Evolutionary conservation across 345 rosid genomes (phyloP).

Genomic region (Eucalyptus albens): DNA sequence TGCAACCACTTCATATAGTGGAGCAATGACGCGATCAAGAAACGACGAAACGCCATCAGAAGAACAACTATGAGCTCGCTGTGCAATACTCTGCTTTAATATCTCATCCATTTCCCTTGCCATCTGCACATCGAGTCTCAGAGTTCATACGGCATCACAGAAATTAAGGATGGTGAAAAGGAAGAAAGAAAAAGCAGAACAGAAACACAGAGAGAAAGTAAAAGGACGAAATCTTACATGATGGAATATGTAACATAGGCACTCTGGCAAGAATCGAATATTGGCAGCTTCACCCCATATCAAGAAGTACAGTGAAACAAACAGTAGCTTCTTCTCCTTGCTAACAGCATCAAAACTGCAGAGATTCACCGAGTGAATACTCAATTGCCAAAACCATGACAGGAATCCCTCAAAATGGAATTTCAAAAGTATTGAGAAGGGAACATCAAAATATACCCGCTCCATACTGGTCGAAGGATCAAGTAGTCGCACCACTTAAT

Average conservation of each 20-base stretch:
- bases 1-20: constrained; percentile 70
- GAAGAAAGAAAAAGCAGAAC: neutral
- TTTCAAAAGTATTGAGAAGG: neutral
- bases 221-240: constrained; percentile 29
- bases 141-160: neutral
- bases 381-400: neutral
- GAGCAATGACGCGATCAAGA: constrained; percentile 74
- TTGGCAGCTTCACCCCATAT: constrained; percentile 66
- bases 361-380: neutral
- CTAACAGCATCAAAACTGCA: constrained; percentile 71
- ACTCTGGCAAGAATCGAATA: constrained; percentile 10
- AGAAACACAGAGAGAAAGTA: neutral
- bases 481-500: constrained; percentile 87
- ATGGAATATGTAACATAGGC: constrained; percentile 67
- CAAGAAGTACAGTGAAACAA: constrained; percentile 67
- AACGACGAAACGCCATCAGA: constrained; percentile 36
- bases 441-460: constrained; percentile 39
- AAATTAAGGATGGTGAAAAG: neutral
- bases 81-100: constrained; percentile 60
- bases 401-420: neutral
- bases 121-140: constrained; percentile 39
- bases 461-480: constrained; percentile 80
- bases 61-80: constrained; percentile 71
- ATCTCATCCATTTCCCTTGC: constrained; percentile 90
- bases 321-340: constrained; percentile 78